Base-by-base conservation (phyloP, 192 early-diverging fungal genomes). In the Coemansia sp. region DNA sequence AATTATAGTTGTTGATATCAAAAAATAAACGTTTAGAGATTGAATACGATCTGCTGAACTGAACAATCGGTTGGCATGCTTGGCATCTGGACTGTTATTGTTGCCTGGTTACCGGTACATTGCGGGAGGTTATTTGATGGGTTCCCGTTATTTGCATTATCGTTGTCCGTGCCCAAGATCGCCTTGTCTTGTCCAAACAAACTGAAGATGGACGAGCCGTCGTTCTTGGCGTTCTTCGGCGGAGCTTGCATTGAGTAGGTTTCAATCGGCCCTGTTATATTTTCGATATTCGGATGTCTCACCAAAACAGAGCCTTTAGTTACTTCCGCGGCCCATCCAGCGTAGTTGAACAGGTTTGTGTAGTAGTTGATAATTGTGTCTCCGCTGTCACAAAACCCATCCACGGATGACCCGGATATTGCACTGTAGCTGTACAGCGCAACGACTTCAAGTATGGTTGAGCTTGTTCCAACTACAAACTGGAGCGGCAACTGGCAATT, bases 381-480 rank as follows among this genome's bases (percentile, higher is more conserved):
- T 11, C 38, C 34, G 1, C 11, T 34, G 2, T 26, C 20, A 5
- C 51, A 21, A 38, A 43, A 49, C n/a, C 75, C 66, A 11, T 64
- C 60, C 0, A 23, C 64, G 43, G 21, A 38, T n/a, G 43, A 53
- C 0, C 51, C 64, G 8, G 53, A 20, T 10, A 62, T 64, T 6
- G 60, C 56, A 49, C 75, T 77, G 30, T 64, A 67, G 38, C 75
- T 77, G 38, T 69, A 66, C 18, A 77, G 55, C 1, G 66, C 69
- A 1, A 59, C 57, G 2, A 46, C 41, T 0, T 52, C 66, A 5
- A 33, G 5, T 18, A 56, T 24, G 0, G 21, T 52, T 0, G 45
- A 24, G 2, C 26, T 36, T 18, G 30, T 46, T 3, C 70, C 59
- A 39, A 58, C 43, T 0, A 72, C 53, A 23, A 53, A 52, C 20